Evolutionary conservation across 768 basidiomycete genomes (phyloP), one percentile per base, ranked within the genome.

Genomic region (Rhodotorula sphaerocarpa): DNA sequence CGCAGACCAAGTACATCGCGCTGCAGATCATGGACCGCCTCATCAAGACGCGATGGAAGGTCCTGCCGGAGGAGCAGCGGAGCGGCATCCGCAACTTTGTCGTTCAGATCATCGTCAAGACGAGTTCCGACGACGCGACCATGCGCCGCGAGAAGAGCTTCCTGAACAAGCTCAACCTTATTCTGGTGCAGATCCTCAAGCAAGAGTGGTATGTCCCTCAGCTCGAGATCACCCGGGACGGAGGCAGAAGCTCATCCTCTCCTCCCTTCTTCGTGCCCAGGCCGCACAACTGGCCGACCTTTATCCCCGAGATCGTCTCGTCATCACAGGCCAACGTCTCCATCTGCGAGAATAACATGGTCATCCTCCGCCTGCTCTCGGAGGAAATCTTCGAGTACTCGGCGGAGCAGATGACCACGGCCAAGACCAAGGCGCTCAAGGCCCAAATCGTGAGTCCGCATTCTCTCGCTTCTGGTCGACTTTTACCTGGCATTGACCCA

Each of bases 341-440:
- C 3, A 82, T 97, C 34, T 97, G 95, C 81, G 95, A 99, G 79
- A 99, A 99, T 81, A 99, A 99, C 79, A 99, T 99, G 95, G 83
- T 90, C 75, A 97, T 99, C 74, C 81, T 97, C 70, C 88, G 89
- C 73, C 81, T 99, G 18, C 81, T 97, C n/a, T 93, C 90, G 0
- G 95, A 99, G 74, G 95, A 99, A 76, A 90, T 99, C 61, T 99
- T 99, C 73, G 95, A 99, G 76, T 99, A 86, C 76, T 95, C 91
- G 6, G 90, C 95, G 5, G 95, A 99, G 71, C 90, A 93, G 76
- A 87, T 99, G 90, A 96, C 92, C 0, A 91, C 95, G 76, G 86
- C 86, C 15, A 97, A 93, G 79, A 92, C 90, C 70, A 96, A 95
- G 78, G 87, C 89, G 70, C 79, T 99, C 58, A 99, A 99, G 79